A percentile compares a stretch with the other conserved stretches of the same genome.
Evolutionary conservation across 805 yeast species (phyloP).

Genomic region (Myxozyma geophila): DNA sequence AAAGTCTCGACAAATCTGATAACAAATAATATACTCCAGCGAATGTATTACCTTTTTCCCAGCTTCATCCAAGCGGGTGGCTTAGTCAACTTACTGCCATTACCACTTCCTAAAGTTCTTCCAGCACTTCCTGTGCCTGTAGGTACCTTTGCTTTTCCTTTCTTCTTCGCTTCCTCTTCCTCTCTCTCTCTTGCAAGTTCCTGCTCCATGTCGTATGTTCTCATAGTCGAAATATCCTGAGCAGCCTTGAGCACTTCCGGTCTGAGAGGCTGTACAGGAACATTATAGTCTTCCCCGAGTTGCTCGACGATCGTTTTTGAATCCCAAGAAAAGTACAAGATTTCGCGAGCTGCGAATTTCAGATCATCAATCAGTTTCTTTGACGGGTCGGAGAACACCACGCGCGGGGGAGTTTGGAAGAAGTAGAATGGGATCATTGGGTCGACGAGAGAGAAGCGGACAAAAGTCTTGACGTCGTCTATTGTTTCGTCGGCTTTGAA

Average conservation of each 20-base stretch:
- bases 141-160: slow-evolving; percentile 11
- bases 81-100: slow-evolving; percentile 16
- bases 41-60: slow-evolving; percentile 16
- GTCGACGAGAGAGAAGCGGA: slow-evolving; percentile 42
- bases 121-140: slow-evolving; percentile 22
- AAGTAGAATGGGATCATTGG: slow-evolving; percentile 48
- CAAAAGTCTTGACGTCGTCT: slow-evolving; percentile 44
- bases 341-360: slow-evolving; percentile 54
- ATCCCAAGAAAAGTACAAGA: slow-evolving; percentile 48
- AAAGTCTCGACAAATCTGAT: no score
- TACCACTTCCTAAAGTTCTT: slow-evolving; percentile 16
- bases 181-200: slow-evolving; percentile 9
- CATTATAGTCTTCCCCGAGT: slow-evolving; percentile 16
- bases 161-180: slow-evolving; percentile 17
- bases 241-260: slow-evolving; percentile 28
- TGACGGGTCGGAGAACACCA: slow-evolving; percentile 43
- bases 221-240: slow-evolving; percentile 27
- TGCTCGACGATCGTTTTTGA: slow-evolving; percentile 38
- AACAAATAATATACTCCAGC: not conserved
- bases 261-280: slow-evolving; percentile 27
- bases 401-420: slow-evolving; percentile 56
- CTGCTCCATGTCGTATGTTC: slow-evolving; percentile 19
- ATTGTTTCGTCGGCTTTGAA: slow-evolving; percentile 54
- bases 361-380: slow-evolving; percentile 48
- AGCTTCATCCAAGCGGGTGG: slow-evolving; percentile 35